These are phyloP conservation scores for Hypoxylon rickii DNA, from an alignment of 495 filamentous ascomycete species.

Conservation along the genomic window DNA sequence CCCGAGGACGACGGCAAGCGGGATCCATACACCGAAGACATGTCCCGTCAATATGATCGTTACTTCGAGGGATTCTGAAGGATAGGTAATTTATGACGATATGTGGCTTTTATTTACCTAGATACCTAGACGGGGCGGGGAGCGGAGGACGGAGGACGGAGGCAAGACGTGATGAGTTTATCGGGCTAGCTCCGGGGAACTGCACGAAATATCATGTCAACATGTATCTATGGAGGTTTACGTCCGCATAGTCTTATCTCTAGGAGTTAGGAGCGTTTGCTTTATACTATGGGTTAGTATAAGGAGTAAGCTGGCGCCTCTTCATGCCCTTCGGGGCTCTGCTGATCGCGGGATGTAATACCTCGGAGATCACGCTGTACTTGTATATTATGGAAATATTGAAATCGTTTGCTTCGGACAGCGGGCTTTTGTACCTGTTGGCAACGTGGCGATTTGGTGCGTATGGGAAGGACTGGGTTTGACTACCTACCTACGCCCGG, in stretches of 20 bases:
- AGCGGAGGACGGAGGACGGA: background rate
- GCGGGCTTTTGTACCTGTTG: too few relatives aligned
- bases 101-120: slow-evolving; percentile 3
- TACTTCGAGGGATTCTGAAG: slow-evolving; percentile 78
- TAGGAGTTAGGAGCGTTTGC: slow-evolving; percentile 21
- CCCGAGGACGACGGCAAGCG: slow-evolving; percentile 59
- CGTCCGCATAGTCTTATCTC: slow-evolving; percentile 9
- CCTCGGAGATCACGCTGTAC: background rate
- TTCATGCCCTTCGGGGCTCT: slow-evolving; percentile 1
- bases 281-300: slow-evolving; percentile 21
- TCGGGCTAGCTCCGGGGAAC: background rate
- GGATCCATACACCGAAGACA: slow-evolving; percentile 71
- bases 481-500: too few relatives aligned
- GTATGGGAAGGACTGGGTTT: too few relatives aligned
- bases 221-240: slow-evolving; percentile 18
- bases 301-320: slow-evolving; percentile 7
- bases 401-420: too few relatives aligned
- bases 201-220: background rate
- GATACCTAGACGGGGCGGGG: background rate
- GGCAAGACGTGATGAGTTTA: slow-evolving; percentile 2
- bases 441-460: too few relatives aligned
- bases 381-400: slow-evolving; percentile 5
- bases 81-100: slow-evolving; percentile 1
- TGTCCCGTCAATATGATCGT: slow-evolving; percentile 73
- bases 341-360: too few relatives aligned